Base-by-base conservation (phyloP, 768 basidiomycete genomes). In the Leccinum aurantiacum region DNA sequence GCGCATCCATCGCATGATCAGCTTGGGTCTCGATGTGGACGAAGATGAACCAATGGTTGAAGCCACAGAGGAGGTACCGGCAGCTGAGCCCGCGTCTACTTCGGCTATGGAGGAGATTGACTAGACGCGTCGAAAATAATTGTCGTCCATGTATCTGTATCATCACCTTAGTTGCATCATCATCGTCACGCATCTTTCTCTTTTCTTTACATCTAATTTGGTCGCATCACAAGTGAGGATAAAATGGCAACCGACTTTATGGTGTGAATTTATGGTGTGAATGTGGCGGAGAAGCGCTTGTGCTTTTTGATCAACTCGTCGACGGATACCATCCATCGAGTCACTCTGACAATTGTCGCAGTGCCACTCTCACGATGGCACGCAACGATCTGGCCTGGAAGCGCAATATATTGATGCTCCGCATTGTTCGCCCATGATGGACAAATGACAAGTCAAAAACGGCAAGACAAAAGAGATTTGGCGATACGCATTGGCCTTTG, bases 21-120 rank as follows among this genome's bases (percentile, higher is more conserved):
- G 84, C 38, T 82, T 95, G 67, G 93, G 91, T 69, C 86, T 95
- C 61, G 93, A 95, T 69, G 91, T 93, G 61, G 90, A 93, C 49
- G 93, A 93, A 46, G 89, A 90, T 31, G 82, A 85, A 65, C 57
- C 63, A 0, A 61, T 67, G 61, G 60, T 44, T 0, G 72, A 77
- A 17, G 67, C 77, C 4, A 67, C 77, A 8, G 78, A 80, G n/a
- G 71, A 79, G 50, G 79, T 78, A 1, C 79, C 87, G 2, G 81
- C 82, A 29, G 76, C 82, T 60, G 89, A 88, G 69, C 80, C 76
- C 17, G 83, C 86, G 31, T 81, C 89, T 48, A 83, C 88, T 25
- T 92, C 91, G 14, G 89, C 89, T 55, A 97, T 98, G 95, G 96
- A 98, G 84, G 95, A 98, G 82, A 96, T 98, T 63, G 91, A 93